These are phyloP conservation scores for Rosa lucieae DNA, from an alignment of 306 rosid species.

Conservation along the genomic window DNA sequence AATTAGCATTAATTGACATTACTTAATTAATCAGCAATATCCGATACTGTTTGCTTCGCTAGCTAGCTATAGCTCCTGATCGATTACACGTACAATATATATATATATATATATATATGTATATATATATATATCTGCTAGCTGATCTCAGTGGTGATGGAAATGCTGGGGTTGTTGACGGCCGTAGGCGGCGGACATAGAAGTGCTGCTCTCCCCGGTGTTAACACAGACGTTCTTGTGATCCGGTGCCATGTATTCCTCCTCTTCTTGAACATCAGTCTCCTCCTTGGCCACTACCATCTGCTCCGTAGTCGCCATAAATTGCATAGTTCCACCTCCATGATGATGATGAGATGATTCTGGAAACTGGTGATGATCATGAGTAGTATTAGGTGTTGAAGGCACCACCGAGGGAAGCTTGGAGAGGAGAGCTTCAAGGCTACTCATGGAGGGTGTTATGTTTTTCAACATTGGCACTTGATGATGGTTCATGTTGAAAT, in stretches of 20 bases:
- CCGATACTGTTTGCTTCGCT: not conserved
- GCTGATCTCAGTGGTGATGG: slow-evolving; percentile 47
- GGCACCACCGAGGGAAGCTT: slow-evolving; percentile 52
- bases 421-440: slow-evolving; percentile 57
- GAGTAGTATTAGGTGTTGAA: not conserved
- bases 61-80: not conserved
- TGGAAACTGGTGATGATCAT: slow-evolving; percentile 20
- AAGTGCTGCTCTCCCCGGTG: slow-evolving; percentile 62
- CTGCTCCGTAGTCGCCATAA: slow-evolving; percentile 37
- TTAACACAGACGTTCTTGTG: slow-evolving; percentile 28
- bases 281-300: slow-evolving; percentile 66
- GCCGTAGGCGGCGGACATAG: slow-evolving; percentile 33
- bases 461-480: slow-evolving; percentile 16
- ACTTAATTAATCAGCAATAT: not conserved
- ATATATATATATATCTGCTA: not conserved
- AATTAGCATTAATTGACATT: not conserved
- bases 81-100: not conserved
- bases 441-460: slow-evolving; percentile 52
- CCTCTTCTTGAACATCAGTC: slow-evolving; percentile 31
- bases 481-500: slow-evolving; percentile 17
- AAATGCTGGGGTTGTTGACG: slow-evolving; percentile 36
- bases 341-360: slow-evolving; percentile 18
- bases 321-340: slow-evolving; percentile 49
- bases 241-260: slow-evolving; percentile 45
- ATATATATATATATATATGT: not conserved